These are phyloP conservation scores for Aegilops sharonensis DNA, from an alignment of 176 grass and related monocot species.

Conservation along the genomic window DNA sequence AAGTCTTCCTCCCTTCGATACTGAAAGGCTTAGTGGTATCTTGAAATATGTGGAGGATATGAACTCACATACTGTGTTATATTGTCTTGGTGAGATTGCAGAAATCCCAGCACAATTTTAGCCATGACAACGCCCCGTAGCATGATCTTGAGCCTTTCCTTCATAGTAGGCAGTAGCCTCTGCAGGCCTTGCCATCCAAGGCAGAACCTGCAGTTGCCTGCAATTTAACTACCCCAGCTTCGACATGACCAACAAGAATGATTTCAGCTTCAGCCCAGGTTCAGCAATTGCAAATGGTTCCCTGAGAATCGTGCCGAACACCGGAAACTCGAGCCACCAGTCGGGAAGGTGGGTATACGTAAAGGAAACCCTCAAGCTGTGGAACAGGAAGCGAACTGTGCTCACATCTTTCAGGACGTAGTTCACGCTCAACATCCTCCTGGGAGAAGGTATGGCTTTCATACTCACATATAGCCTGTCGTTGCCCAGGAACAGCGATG, in stretches of 20 bases:
- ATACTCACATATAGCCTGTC: background rate
- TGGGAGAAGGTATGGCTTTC: conserved; percentile 12
- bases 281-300: conserved; percentile 2
- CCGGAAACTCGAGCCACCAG: background rate
- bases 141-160: conserved; percentile 9
- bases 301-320: background rate
- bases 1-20: background rate
- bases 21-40: background rate
- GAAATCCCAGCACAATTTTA: background rate
- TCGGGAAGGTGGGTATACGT: background rate
- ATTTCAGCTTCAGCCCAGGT: background rate
- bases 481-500: background rate
- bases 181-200: background rate
- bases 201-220: conserved; percentile 1
- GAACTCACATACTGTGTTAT: background rate
- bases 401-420: background rate
- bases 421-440: conserved; percentile 1
- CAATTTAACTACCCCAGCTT: background rate
- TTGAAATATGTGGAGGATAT: background rate
- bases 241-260: background rate
- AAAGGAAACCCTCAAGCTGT: conserved; percentile 10
- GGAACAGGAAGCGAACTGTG: background rate
- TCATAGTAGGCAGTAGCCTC: background rate
- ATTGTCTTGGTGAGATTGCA: background rate
- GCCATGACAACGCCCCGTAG: background rate